These are phyloP conservation scores for Psophocarpus tetragonolobus DNA, from an alignment of 306 rosid genomes.

Conservation along the genomic window DNA sequence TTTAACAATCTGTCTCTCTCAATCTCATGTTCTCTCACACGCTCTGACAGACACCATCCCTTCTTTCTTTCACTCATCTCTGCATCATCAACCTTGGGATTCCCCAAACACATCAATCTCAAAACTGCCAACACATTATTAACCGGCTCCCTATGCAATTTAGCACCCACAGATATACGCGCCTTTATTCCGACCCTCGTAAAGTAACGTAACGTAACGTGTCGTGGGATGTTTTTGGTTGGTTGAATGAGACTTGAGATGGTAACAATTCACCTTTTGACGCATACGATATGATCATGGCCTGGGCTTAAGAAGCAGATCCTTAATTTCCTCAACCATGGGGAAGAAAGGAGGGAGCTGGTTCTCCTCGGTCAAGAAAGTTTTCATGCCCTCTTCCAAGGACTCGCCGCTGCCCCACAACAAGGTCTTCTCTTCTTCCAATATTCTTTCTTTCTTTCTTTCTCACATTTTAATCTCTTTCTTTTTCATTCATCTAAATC, in stretches of 20 bases:
- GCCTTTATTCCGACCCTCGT: not conserved
- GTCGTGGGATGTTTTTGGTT: not conserved
- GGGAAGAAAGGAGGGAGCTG: slow-evolving; percentile 87
- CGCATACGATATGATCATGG: slow-evolving; percentile 11
- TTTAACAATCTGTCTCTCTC: slow-evolving; percentile 33
- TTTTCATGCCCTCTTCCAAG: slow-evolving; percentile 73
- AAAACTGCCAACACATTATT: slow-evolving; percentile 11
- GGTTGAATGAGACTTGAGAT: not conserved
- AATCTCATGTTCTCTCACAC: not conserved
- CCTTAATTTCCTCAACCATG: slow-evolving; percentile 53
- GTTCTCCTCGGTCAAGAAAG: slow-evolving; percentile 93
- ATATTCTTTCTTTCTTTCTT: not conserved
- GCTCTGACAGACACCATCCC: not conserved
- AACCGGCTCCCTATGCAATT: not conserved
- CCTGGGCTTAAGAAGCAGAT: slow-evolving; percentile 29
- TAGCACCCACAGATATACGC: not conserved
- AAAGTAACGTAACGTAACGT: not conserved
- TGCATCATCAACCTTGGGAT: not conserved
- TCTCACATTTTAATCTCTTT: not conserved
- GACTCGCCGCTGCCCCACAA: slow-evolving; percentile 53
- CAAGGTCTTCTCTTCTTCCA: slow-evolving; percentile 47
- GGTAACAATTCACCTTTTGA: not conserved
- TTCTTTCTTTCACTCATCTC: slow-evolving; percentile 26
- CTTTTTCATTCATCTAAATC: not conserved
- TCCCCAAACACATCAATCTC: slow-evolving; percentile 18